phyloP scores from a whole-genome alignment of 164 flowering plant genomes.

The Magnolia kwangsiensis region DNA sequence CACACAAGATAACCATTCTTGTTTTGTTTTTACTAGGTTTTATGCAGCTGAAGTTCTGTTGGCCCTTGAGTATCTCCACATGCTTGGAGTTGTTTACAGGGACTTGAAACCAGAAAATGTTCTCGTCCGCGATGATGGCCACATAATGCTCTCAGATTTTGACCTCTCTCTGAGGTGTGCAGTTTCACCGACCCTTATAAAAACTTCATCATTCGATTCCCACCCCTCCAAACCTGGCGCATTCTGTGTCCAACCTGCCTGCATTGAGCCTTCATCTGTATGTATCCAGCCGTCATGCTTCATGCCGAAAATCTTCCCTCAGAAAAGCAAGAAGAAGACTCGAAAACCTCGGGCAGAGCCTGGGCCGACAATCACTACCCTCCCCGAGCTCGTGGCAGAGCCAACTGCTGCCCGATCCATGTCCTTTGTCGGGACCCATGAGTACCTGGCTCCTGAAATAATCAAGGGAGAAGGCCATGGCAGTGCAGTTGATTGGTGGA shows the following conservation, averaged over 20 bases:
- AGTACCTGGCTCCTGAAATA: constrained; percentile 71
- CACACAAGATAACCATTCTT: not conserved
- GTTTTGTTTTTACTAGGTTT: constrained; percentile 39
- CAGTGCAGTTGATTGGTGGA: constrained; percentile 93
- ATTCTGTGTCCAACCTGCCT: constrained; percentile 66
- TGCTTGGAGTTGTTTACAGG: constrained; percentile 79
- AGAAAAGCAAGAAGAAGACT: constrained; percentile 52
- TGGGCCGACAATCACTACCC: constrained; percentile 26
- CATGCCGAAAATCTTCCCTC: constrained; percentile 57
- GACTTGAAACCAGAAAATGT: constrained; percentile 87
- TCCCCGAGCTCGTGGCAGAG: constrained; percentile 83
- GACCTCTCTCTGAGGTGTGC: constrained; percentile 73
- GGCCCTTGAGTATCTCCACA: constrained; percentile 80
- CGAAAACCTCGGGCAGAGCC: constrained; percentile 36
- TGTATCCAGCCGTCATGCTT: constrained; percentile 81
- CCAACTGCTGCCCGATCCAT: constrained; percentile 79
- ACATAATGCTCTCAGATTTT: constrained; percentile 86
- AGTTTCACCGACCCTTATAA: constrained; percentile 69
- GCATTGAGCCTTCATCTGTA: constrained; percentile 59
- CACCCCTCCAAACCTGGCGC: constrained; percentile 47
- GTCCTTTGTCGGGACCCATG: constrained; percentile 85
- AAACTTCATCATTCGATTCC: constrained; percentile 36
- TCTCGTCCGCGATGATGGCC: constrained; percentile 78
- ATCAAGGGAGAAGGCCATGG: constrained; percentile 86
- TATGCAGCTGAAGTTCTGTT: constrained; percentile 78